Conservation (phyloP, 1,284 basidiomycete species). For the Cryptococcus maquisensis region DNA sequence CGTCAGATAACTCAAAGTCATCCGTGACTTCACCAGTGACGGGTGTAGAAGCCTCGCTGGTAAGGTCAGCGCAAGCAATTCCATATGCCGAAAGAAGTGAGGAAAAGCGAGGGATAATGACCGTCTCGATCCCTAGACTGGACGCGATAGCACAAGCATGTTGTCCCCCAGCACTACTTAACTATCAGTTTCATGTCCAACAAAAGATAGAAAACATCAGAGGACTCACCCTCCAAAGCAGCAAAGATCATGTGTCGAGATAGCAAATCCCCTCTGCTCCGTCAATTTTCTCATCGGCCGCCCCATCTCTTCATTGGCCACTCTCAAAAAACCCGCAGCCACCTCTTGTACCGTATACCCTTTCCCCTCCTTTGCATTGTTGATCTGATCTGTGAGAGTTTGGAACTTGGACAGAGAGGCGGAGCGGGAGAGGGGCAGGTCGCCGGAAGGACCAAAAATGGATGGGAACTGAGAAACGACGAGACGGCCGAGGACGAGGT, state of each 20-base stretch:
- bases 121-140: constrained; percentile 31
- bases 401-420: constrained; percentile 45
- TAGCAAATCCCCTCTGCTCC: constrained; percentile 36
- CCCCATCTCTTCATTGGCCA: constrained; percentile 42
- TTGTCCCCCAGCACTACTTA: constrained; percentile 35
- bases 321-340: constrained; percentile 33
- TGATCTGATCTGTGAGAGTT: constrained; percentile 49
- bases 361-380: constrained; percentile 16
- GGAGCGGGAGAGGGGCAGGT: constrained; percentile 50
- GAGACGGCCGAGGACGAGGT: constrained; percentile 47
- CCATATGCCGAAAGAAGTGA: constrained; percentile 43
- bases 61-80: constrained; percentile 36
- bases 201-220: neutral
- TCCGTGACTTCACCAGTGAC: constrained; percentile 20
- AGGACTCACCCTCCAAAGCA: constrained; percentile 29
- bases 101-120: constrained; percentile 35
- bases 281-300: constrained; percentile 19
- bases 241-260: constrained; percentile 29
- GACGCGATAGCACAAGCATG: constrained; percentile 36
- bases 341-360: constrained; percentile 31
- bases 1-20: constrained; percentile 27
- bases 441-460: constrained; percentile 52
- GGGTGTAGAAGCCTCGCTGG: constrained; percentile 19
- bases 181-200: constrained; percentile 1
- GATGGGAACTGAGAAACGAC: constrained; percentile 12